These are phyloP conservation scores for Oryza meridionalis DNA, from an alignment of 176 grass and related monocot genomes.

Conservation along the genomic window DNA sequence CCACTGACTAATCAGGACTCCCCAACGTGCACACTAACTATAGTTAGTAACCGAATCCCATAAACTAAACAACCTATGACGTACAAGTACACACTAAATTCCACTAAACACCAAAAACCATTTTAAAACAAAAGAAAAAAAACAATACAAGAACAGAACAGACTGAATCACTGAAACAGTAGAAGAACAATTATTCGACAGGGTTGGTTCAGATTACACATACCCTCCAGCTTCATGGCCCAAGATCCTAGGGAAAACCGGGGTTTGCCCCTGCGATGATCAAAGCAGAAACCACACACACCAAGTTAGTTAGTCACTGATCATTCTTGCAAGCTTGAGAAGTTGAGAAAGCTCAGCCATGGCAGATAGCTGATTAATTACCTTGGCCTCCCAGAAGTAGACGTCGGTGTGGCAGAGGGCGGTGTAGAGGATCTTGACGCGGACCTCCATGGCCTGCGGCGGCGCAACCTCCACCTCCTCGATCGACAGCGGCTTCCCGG, in stretches of 20 bases:
- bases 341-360: not conserved
- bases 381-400: slow-evolving; percentile 98
- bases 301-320: not conserved
- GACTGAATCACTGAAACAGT: not conserved
- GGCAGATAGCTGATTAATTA: not conserved
- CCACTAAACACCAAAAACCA: not conserved
- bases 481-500: slow-evolving; percentile 71
- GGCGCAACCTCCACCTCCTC: slow-evolving; percentile 93
- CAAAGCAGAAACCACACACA: not conserved
- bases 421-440: slow-evolving; percentile 83
- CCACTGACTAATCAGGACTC: slow-evolving; percentile 3
- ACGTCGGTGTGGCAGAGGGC: slow-evolving; percentile 92
- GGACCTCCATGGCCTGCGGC: slow-evolving; percentile 86
- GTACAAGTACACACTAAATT: not conserved
- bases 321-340: not conserved
- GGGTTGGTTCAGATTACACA: not conserved
- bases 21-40: not conserved
- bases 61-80: not conserved
- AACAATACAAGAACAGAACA: not conserved
- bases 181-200: not conserved
- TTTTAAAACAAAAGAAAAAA: not conserved
- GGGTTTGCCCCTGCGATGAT: slow-evolving; percentile 72
- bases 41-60: not conserved
- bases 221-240: slow-evolving; percentile 97
- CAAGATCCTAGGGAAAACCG: slow-evolving; percentile 89